A percentile compares a stretch with the other conserved stretches of the same genome.
These are phyloP conservation scores for Sporothrix pallida DNA, from an alignment of 2,329 filamentous ascomycete genomes.

Conservation along the genomic window DNA sequence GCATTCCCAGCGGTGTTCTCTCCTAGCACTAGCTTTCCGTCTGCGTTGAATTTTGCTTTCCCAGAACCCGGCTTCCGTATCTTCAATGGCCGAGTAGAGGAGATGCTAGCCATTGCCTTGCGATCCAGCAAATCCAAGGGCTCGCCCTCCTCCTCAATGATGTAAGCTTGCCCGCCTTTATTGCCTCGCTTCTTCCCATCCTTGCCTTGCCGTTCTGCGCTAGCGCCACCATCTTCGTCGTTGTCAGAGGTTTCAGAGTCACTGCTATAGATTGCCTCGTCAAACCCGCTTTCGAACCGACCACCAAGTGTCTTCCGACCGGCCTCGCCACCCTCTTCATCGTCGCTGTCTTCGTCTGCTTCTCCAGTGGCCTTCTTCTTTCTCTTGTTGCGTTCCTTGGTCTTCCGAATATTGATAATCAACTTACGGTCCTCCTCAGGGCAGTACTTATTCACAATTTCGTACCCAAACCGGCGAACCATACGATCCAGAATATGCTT, in stretches of 20 bases:
- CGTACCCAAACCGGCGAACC: slow-evolving; percentile 86
- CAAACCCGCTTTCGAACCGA: slow-evolving; percentile 89
- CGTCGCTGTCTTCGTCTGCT: slow-evolving; percentile 50
- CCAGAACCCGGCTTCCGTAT: slow-evolving; percentile 37
- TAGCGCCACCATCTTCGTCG: slow-evolving; percentile 11
- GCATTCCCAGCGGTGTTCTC: slow-evolving; percentile 57
- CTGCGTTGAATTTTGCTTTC: slow-evolving; percentile 73
- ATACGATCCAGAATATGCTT: slow-evolving; percentile 97
- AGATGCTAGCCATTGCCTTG: slow-evolving; percentile 88
- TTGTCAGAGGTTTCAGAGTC: slow-evolving; percentile 66
- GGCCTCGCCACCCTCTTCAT: slow-evolving; percentile 62
- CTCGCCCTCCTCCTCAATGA: slow-evolving; percentile 92
- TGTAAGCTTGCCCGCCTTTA: slow-evolving; percentile 77
- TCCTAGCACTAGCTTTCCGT: slow-evolving; percentile 78
- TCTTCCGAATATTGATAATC: slow-evolving; percentile 93
- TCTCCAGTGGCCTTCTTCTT: slow-evolving; percentile 75
- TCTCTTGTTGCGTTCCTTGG: slow-evolving; percentile 86
- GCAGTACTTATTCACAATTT: slow-evolving; percentile 77
- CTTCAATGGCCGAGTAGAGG: slow-evolving; percentile 80
- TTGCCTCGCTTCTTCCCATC: slow-evolving; percentile 51
- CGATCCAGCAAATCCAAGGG: slow-evolving; percentile 92
- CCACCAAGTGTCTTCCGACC: slow-evolving; percentile 58
- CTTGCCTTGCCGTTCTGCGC: slow-evolving; percentile 39
- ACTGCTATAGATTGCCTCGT: slow-evolving; percentile 87
- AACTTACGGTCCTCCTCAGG: slow-evolving; percentile 89